Evolutionary conservation across 2,329 filamentous ascomycete species (phyloP), one percentile per base, ranked within the genome.

Genomic region (Cordyceps fumosorosea): DNA sequence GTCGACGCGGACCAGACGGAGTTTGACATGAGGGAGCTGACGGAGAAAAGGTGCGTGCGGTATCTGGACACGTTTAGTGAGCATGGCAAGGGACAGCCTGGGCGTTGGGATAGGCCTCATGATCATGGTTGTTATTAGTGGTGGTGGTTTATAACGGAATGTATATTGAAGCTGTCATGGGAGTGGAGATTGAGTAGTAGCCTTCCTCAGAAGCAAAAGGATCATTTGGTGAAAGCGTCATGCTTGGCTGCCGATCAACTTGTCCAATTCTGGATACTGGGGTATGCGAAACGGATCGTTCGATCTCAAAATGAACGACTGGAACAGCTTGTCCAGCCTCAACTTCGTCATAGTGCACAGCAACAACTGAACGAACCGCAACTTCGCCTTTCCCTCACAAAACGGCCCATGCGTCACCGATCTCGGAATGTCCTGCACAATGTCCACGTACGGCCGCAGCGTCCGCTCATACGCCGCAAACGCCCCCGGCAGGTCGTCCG

Each of bases 31-130:
- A 60, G 63, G 16, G 60, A 60, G 51, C 62, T 64, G 22, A 64
- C 54, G n/a, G 60, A 65, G 48, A 63, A 58, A 40, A 63, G 63
- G n/a, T 52, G 56, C 40, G 64, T 66, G 34, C 50, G 58, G 34
- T 64, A 66, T 20, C 34, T 66, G 5, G 65, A 69, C 34, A 64
- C 63, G 45, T 64, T 66, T 3, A 53, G 26, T 24, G 65, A 67
- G 42, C 20, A 45, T 29, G 44, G 50, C 3, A 56, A 52, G 5
- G 61, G 51, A 20, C 12, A 32, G 16, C 44, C 59, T 26, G 44
- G 57, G 26, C 60, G 63, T 14, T 65, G 66, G 53, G 63, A 62
- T 18, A 37, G 55, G 22, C 66, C 66, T 22, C 63, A 65, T n/a
- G 61, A 55, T 14, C 61, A 62, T n/a, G 65, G 65, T 37, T 10